phyloP scores from a whole-genome alignment of 768 basidiomycete genomes.

The Termitomyces sp. region DNA sequence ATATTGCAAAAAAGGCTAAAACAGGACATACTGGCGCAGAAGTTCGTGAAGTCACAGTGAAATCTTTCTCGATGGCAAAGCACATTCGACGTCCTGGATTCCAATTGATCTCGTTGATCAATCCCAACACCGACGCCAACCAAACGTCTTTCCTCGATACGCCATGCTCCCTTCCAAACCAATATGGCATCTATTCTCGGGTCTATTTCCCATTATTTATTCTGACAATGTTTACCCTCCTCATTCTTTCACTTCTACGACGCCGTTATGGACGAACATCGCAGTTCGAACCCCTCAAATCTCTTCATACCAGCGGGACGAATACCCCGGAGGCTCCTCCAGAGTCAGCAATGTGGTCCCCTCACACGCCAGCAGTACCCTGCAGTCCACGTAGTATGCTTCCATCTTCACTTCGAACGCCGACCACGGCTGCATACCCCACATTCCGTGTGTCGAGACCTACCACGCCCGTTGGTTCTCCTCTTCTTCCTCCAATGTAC shows the following conservation, averaged over 20 bases:
- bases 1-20: conserved; percentile 26
- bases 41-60: conserved; percentile 79
- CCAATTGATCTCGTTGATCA: conserved; percentile 66
- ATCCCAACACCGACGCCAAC: conserved; percentile 26
- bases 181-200: conserved; percentile 49
- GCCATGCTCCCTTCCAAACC: conserved; percentile 79
- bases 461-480: conserved; percentile 34
- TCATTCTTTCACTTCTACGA: conserved; percentile 42
- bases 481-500: conserved; percentile 28
- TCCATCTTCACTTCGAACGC: conserved; percentile 34
- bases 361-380: conserved; percentile 27
- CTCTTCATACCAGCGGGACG: conserved; percentile 22
- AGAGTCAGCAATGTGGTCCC: conserved; percentile 39
- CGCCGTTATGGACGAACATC: conserved; percentile 20
- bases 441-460: conserved; percentile 38
- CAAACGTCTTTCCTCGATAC: conserved; percentile 49
- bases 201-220: conserved; percentile 62
- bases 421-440: conserved; percentile 25
- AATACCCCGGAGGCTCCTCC: conserved; percentile 20
- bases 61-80: conserved; percentile 75
- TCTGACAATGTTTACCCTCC: conserved; percentile 33
- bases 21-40: conserved; percentile 14
- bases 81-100: conserved; percentile 77
- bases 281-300: conserved; percentile 23
- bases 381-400: conserved; percentile 33